Evolutionary conservation across 441 rosid species (phyloP).

Genomic region (Hura crepitans): DNA sequence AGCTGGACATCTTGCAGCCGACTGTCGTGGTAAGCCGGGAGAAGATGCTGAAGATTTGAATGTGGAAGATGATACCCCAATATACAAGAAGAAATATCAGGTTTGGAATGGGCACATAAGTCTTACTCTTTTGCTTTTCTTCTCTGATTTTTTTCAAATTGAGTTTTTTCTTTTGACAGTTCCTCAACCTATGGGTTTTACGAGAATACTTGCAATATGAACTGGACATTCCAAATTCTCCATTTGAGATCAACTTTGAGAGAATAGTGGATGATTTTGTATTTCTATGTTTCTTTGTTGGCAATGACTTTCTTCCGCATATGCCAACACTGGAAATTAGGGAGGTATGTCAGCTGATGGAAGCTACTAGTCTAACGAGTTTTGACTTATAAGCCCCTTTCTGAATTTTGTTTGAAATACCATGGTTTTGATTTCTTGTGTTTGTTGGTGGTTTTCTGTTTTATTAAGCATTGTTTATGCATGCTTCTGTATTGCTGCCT

Average conservation of each 20-base stretch:
- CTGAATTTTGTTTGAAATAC: background rate
- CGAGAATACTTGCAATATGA: conserved; percentile 92
- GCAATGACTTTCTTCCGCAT: conserved; percentile 98
- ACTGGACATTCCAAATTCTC: conserved; percentile 70
- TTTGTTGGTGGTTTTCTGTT: background rate
- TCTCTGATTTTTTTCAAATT: conserved; percentile 14
- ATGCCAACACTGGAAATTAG: conserved; percentile 97
- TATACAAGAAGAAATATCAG: conserved; percentile 98
- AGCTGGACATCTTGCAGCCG: conserved; percentile 93
- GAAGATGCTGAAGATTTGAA: conserved; percentile 35
- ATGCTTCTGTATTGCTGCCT: background rate
- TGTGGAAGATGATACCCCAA: conserved; percentile 58
- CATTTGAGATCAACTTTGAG: conserved; percentile 74
- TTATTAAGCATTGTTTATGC: background rate
- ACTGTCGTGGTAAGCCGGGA: conserved; percentile 68
- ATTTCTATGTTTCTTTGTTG: conserved; percentile 92
- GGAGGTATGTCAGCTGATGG: conserved; percentile 52
- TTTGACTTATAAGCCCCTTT: background rate
- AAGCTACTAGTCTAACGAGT: conserved; percentile 2
- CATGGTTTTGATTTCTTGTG: background rate
- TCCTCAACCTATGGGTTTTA: conserved; percentile 84
- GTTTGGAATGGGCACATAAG: conserved; percentile 35
- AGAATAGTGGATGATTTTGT: conserved; percentile 94
- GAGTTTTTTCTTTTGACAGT: conserved; percentile 42
- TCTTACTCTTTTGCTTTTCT: conserved; percentile 11